Evolutionary conservation across 2,329 filamentous ascomycete genomes (phyloP).

Genomic region (Calonectria ilicicola): DNA sequence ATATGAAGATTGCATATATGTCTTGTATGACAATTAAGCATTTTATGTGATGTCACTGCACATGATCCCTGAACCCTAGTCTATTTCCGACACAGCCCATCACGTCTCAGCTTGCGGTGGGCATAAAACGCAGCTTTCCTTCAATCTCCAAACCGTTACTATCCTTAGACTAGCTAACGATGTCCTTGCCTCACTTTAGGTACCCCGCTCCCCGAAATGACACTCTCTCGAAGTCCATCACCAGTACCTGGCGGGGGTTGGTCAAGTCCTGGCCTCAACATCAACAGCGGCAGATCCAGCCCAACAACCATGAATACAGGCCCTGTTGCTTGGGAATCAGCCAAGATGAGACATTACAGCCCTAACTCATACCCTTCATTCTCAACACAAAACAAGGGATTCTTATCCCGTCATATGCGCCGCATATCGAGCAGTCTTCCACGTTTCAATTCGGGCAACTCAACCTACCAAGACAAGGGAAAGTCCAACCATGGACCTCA

Average conservation of each 20-base stretch:
- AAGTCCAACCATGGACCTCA: conserved; percentile 74
- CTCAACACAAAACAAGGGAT: conserved; percentile 84
- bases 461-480: conserved; percentile 80
- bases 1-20: conserved; percentile 6
- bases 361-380: conserved; percentile 83
- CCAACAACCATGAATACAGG: conserved; percentile 69
- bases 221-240: conserved; percentile 87
- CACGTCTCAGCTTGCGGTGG: conserved; percentile 20
- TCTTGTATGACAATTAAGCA: conserved; percentile 11
- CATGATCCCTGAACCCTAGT: conserved; percentile 2
- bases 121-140: conserved; percentile 24
- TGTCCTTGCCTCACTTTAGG: conserved; percentile 51
- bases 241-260: conserved; percentile 88
- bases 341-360: conserved; percentile 80
- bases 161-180: conserved; percentile 42
- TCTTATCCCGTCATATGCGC: conserved; percentile 87
- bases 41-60: conserved; percentile 18
- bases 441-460: conserved; percentile 72
- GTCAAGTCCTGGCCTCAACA: conserved; percentile 84
- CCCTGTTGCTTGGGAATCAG: conserved; percentile 82
- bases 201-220: conserved; percentile 75
- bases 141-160: conserved; percentile 21
- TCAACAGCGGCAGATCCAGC: conserved; percentile 78
- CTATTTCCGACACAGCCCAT: conserved; percentile 10
- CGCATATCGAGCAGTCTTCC: conserved; percentile 84